These are phyloP conservation scores for Aegilops longissima DNA, from an alignment of 176 grass and related monocot species.

Conservation along the genomic window DNA sequence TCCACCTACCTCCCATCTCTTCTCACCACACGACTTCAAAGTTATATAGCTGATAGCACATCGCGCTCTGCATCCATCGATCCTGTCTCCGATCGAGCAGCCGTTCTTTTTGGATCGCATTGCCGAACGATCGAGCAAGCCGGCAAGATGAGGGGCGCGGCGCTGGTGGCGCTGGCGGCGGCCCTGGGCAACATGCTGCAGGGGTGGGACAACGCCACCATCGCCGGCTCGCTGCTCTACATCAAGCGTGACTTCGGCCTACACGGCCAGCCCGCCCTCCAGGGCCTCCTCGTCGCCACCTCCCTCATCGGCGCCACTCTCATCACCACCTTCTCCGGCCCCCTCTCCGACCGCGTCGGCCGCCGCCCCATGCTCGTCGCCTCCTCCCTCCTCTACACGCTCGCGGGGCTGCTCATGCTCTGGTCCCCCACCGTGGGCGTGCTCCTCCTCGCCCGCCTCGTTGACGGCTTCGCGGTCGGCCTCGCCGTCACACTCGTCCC, in stretches of 20 bases:
- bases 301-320: constrained; percentile 84
- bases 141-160: constrained; percentile 54
- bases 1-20: background rate
- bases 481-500: constrained; percentile 79
- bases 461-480: constrained; percentile 77
- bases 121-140: background rate
- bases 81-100: background rate
- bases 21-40: background rate
- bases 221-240: constrained; percentile 75
- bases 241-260: constrained; percentile 77
- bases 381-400: constrained; percentile 68
- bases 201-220: constrained; percentile 97
- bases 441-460: constrained; percentile 63
- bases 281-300: constrained; percentile 77
- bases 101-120: no score
- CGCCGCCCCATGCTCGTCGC: constrained; percentile 68
- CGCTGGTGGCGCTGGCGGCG: constrained; percentile 64
- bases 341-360: constrained; percentile 70
- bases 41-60: background rate
- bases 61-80: background rate
- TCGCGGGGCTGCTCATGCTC: constrained; percentile 57
- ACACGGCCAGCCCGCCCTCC: constrained; percentile 55
- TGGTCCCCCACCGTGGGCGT: constrained; percentile 73
- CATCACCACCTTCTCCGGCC: constrained; percentile 87
- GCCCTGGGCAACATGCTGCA: constrained; percentile 81